Evolutionary conservation across 805 yeast genomes (phyloP).

Genomic region (Sungouiozyma ichnusensis): DNA sequence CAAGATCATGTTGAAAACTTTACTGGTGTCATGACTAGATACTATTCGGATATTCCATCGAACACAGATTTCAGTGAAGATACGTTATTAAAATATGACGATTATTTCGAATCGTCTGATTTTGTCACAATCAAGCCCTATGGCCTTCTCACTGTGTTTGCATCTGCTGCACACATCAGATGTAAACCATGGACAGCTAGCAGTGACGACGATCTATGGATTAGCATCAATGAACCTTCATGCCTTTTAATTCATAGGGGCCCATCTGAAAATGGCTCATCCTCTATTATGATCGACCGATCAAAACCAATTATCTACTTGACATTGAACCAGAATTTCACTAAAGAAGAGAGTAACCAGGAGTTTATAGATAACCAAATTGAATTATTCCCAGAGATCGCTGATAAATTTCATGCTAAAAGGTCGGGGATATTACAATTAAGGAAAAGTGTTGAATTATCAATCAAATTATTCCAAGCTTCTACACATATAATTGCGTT

Average conservation of each 20-base stretch:
- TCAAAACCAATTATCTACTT: slow-evolving; percentile 8
- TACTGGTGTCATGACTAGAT: not conserved
- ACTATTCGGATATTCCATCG: slow-evolving; percentile 3
- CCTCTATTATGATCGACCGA: slow-evolving; percentile 3
- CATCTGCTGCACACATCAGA: slow-evolving; percentile 17
- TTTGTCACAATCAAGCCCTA: slow-evolving; percentile 10
- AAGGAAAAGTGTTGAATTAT: slow-evolving; percentile 10
- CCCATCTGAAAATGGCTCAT: slow-evolving; percentile 9
- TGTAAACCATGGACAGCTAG: slow-evolving; percentile 18
- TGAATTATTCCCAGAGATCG: slow-evolving; percentile 18
- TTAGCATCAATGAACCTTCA: slow-evolving; percentile 13
- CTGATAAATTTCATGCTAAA: slow-evolving; percentile 13
- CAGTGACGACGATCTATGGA: slow-evolving; percentile 21
- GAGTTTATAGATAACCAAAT: slow-evolving; percentile 16
- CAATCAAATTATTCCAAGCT: slow-evolving; percentile 17
- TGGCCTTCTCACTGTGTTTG: slow-evolving; percentile 23
- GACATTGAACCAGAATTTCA: slow-evolving; percentile 4
- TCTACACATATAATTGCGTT: slow-evolving; percentile 23
- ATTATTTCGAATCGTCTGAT: slow-evolving; percentile 12
- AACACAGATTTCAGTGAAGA: slow-evolving; percentile 3
- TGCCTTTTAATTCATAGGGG: slow-evolving; percentile 26
- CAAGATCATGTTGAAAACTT: not conserved
- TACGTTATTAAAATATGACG: not conserved
- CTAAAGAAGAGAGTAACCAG: not conserved
- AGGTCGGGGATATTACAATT: slow-evolving; percentile 12